Evolutionary conservation across 2,329 filamentous ascomycete genomes (phyloP).

Genomic region (Colletotrichum costaricense): DNA sequence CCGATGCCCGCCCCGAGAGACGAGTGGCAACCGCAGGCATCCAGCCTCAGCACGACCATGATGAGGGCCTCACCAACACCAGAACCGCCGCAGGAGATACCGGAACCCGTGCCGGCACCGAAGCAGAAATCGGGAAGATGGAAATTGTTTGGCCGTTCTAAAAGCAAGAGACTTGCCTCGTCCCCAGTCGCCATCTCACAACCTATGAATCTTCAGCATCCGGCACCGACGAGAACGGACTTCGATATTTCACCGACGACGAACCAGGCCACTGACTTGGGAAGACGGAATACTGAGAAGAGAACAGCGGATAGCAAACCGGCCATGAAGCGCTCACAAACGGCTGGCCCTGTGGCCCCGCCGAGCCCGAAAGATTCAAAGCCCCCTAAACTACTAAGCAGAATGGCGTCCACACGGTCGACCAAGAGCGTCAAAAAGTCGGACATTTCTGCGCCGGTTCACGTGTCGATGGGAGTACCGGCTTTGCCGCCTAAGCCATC

Average conservation of each 20-base stretch:
- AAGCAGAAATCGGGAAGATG: constrained; percentile 66
- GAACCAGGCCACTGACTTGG: constrained; percentile 33
- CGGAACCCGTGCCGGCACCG: constrained; percentile 35
- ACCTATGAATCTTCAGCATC: constrained; percentile 28
- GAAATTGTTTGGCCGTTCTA: constrained; percentile 65
- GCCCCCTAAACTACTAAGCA: constrained; percentile 31
- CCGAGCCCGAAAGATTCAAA: constrained; percentile 34
- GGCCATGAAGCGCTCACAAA: constrained; percentile 55
- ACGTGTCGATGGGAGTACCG: constrained; percentile 39
- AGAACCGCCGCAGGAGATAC: constrained; percentile 22
- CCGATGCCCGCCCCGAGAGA: constrained; percentile 19
- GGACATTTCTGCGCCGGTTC: constrained; percentile 42
- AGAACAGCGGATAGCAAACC: constrained; percentile 55
- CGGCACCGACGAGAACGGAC: constrained; percentile 9
- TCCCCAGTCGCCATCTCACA: constrained; percentile 31
- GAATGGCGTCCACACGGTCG: constrained; percentile 37
- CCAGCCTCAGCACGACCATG: constrained; percentile 26
- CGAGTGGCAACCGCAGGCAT: constrained; percentile 44
- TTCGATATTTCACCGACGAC: not conserved
- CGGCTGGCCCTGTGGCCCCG: constrained; percentile 45
- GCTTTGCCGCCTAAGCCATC: constrained; percentile 32
- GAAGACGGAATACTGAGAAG: constrained; percentile 52
- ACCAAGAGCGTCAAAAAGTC: constrained; percentile 36
- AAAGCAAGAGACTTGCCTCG: constrained; percentile 44
- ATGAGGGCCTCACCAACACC: constrained; percentile 26